A percentile compares a stretch with the other conserved stretches of the same genome.
These are phyloP conservation scores for Quercus parvula DNA, from an alignment of 306 rosid species.

Conservation along the genomic window DNA sequence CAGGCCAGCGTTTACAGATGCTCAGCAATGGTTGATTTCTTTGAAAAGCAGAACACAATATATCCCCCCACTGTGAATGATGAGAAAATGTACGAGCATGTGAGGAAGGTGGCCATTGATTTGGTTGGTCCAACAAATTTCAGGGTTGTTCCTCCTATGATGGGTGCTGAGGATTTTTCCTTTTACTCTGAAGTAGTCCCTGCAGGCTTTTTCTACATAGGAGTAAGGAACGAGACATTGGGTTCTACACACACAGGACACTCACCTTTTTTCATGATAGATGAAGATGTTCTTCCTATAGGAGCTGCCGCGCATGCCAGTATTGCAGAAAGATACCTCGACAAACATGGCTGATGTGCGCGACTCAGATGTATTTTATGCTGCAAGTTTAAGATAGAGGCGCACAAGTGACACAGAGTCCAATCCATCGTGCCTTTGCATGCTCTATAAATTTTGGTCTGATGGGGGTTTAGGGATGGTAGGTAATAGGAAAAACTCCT, in stretches of 20 bases:
- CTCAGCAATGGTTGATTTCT: slow-evolving; percentile 74
- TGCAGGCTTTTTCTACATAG: slow-evolving; percentile 79
- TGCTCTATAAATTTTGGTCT: neutral
- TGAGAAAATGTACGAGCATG: slow-evolving; percentile 83
- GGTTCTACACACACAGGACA: slow-evolving; percentile 93
- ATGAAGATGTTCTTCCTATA: slow-evolving; percentile 70
- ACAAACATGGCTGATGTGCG: slow-evolving; percentile 35
- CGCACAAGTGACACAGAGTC: slow-evolving; percentile 22
- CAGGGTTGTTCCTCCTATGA: slow-evolving; percentile 83
- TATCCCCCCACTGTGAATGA: slow-evolving; percentile 92
- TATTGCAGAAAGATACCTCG: slow-evolving; percentile 88
- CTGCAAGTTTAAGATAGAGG: neutral
- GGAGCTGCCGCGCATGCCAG: slow-evolving; percentile 86
- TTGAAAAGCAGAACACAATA: slow-evolving; percentile 66
- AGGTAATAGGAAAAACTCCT: neutral
- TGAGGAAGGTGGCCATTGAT: slow-evolving; percentile 69
- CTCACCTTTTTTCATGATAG: slow-evolving; percentile 87
- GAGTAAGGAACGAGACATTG: slow-evolving; percentile 72
- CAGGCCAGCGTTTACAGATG: slow-evolving; percentile 85
- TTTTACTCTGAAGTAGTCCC: slow-evolving; percentile 72
- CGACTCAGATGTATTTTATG: neutral
- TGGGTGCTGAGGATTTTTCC: slow-evolving; percentile 97
- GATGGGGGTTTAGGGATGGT: neutral
- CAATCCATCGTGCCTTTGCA: slow-evolving; percentile 8
- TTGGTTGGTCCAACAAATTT: slow-evolving; percentile 64